Conservation (phyloP, 306 rosid genomes). For the Parietaria judaica region DNA sequence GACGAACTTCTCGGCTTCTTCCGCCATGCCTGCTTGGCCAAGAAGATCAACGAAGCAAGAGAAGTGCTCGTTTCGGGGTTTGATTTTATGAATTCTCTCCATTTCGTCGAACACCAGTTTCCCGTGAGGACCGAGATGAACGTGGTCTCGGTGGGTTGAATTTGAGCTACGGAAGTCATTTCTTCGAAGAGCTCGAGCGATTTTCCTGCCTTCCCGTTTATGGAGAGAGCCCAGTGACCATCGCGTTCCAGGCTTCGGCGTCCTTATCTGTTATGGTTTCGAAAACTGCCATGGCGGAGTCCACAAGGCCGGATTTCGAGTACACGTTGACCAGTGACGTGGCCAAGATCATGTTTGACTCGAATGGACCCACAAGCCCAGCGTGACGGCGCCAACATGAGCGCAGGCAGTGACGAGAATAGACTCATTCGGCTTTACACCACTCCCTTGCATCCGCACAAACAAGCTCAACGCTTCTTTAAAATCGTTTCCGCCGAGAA, state of each 20-base stretch:
- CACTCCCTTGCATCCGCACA: constrained; percentile 30
- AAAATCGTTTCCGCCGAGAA: constrained; percentile 32
- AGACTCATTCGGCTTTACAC: constrained; percentile 32
- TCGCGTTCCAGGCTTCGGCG: constrained; percentile 60
- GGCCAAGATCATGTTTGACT: constrained; percentile 39
- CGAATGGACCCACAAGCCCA: constrained; percentile 40
- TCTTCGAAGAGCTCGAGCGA: constrained; percentile 40
- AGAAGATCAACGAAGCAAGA: constrained; percentile 56
- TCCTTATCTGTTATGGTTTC: constrained; percentile 25
- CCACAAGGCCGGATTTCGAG: constrained; percentile 39
- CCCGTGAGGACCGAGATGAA: constrained; percentile 47
- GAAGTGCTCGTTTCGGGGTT: constrained; percentile 27
- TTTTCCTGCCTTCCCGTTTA: constrained; percentile 55
- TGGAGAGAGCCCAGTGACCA: constrained; percentile 57
- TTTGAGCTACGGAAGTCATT: constrained; percentile 32
- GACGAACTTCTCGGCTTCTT: constrained; percentile 59
- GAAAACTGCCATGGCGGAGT: constrained; percentile 32
- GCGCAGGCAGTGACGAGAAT: constrained; percentile 40
- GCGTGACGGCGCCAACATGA: constrained; percentile 34
- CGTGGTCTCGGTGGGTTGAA: constrained; percentile 45
- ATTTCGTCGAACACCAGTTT: constrained; percentile 58
- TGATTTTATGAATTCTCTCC: constrained; percentile 23
- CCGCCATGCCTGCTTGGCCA: constrained; percentile 61
- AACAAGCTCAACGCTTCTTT: constrained; percentile 34
- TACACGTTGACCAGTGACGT: constrained; percentile 57